Evolutionary conservation across 78 protist genomes (phyloP).

Genomic region (Dictyostelium brefeldianum): DNA sequence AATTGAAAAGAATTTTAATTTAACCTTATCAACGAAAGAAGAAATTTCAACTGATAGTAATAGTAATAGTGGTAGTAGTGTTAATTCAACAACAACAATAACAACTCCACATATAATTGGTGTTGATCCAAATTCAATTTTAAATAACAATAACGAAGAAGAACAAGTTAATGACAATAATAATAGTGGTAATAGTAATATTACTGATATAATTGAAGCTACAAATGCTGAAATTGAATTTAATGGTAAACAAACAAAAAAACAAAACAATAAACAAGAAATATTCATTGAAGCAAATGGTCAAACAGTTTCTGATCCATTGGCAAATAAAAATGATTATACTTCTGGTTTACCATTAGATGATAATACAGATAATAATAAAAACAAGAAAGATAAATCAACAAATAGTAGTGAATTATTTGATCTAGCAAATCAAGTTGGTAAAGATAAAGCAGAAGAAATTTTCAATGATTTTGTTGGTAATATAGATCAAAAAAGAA

Average conservation of each 20-base stretch:
- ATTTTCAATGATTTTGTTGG: not conserved
- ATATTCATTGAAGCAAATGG: too few relatives aligned
- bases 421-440: not conserved
- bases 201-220: too few relatives aligned
- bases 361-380: not conserved
- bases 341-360: not conserved
- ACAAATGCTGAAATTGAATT: too few relatives aligned
- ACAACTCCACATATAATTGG: too few relatives aligned
- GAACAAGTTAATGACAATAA: too few relatives aligned
- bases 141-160: not conserved
- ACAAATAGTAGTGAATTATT: not conserved
- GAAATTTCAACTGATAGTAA: not conserved
- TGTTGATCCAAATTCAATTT: not conserved
- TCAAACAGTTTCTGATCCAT: not conserved
- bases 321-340: not conserved
- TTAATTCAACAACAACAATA: not conserved
- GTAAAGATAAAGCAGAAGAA: not conserved
- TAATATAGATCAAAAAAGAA: not conserved
- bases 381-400: not conserved
- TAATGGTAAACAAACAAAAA: not conserved
- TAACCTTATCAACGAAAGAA: constrained; percentile 52
- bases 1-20: constrained; percentile 31
- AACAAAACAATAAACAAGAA: not conserved
- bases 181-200: too few relatives aligned
- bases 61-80: not conserved